These are phyloP conservation scores for Tylopilus intermedius DNA, from an alignment of 768 basidiomycete species.

Conservation along the genomic window DNA sequence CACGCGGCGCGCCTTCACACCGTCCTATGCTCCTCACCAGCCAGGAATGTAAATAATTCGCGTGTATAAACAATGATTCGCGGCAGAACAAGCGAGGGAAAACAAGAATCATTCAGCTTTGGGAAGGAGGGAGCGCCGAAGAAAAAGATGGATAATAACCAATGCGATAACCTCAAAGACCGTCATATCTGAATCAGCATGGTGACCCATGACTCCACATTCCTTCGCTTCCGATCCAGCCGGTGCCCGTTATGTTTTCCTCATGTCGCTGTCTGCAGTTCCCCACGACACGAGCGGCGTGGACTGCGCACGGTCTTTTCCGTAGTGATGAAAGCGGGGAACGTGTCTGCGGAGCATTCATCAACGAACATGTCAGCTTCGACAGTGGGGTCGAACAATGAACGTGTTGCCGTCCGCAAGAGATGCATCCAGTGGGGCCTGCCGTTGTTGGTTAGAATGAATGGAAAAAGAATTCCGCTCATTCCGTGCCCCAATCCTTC, in stretches of 20 bases:
- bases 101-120: constrained; percentile 8
- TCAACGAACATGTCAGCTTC: background rate
- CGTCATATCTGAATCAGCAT: constrained; percentile 7
- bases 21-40: background rate
- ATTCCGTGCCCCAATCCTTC: constrained; percentile 4
- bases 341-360: background rate
- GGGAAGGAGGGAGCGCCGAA: constrained; percentile 17
- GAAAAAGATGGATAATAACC: constrained; percentile 4
- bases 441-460: constrained; percentile 5
- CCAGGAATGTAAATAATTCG: constrained; percentile 9
- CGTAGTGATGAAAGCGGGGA: background rate
- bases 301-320: background rate
- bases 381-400: constrained; percentile 1
- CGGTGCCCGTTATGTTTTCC: background rate
- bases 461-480: constrained; percentile 14
- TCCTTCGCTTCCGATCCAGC: constrained; percentile 1
- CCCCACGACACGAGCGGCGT: background rate
- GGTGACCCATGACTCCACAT: constrained; percentile 2
- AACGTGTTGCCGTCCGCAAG: background rate
- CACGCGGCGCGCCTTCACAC: background rate
- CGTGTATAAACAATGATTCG: background rate
- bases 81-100: constrained; percentile 1
- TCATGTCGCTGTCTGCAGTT: background rate
- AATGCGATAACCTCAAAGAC: constrained; percentile 10
- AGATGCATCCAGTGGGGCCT: background rate